Evolutionary conservation across 179 eudicot genomes (phyloP).

Genomic region (Gypsophila paniculata): DNA sequence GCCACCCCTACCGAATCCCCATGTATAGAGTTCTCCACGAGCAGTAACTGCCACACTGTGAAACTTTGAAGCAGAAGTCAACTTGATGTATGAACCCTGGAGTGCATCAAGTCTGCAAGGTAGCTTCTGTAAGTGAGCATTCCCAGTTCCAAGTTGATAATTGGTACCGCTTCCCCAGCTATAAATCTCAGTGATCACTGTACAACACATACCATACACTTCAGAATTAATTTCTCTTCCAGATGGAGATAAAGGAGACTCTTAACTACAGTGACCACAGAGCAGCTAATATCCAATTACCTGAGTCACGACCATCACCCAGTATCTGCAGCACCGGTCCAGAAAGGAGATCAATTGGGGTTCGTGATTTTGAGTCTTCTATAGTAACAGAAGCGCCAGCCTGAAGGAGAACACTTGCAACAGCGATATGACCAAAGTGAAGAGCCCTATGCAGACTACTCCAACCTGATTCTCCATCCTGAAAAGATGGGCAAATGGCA

Average conservation of each 20-base stretch:
- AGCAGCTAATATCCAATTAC: constrained; percentile 28
- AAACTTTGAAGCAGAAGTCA: constrained; percentile 83
- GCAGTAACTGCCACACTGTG: constrained; percentile 91
- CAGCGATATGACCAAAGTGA: constrained; percentile 93
- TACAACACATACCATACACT: constrained; percentile 9
- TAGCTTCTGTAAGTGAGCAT: constrained; percentile 87
- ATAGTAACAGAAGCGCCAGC: constrained; percentile 68
- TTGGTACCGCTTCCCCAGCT: constrained; percentile 99
- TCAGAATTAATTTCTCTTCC: background rate
- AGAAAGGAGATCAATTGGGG: constrained; percentile 87
- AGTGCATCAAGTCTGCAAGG: constrained; percentile 94
- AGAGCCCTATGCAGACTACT: constrained; percentile 97
- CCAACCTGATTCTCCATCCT: constrained; percentile 99
- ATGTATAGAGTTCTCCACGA: constrained; percentile 81
- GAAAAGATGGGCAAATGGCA: constrained; percentile 14
- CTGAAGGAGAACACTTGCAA: constrained; percentile 80
- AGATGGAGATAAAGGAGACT: background rate
- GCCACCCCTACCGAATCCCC: constrained; percentile 99
- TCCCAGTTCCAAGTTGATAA: constrained; percentile 99
- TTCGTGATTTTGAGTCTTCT: constrained; percentile 85
- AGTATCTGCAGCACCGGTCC: constrained; percentile 72
- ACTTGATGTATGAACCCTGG: constrained; percentile 66
- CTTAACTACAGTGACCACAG: background rate
- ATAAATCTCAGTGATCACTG: constrained; percentile 83
- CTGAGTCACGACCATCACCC: constrained; percentile 52